These are phyloP conservation scores for Podospora comata DNA, from an alignment of 495 filamentous ascomycete species.

Conservation along the genomic window DNA sequence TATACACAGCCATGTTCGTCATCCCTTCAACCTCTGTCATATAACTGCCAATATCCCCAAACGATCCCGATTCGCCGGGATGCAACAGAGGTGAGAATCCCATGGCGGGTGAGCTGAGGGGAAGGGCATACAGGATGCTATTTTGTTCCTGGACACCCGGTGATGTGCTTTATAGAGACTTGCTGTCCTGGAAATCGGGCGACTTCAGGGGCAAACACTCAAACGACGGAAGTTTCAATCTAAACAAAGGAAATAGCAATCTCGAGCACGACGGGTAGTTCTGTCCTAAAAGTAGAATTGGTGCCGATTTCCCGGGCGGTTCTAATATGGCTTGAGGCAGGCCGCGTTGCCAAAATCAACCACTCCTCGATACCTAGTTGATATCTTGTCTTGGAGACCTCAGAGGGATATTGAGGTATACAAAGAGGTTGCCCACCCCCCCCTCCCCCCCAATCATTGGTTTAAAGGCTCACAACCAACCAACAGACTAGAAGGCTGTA, in stretches of 20 bases:
- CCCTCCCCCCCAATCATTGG: too few relatives aligned
- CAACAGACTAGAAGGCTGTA: too few relatives aligned
- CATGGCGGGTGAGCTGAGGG: neutral
- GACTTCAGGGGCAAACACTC: neutral
- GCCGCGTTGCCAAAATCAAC: neutral
- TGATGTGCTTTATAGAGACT: neutral
- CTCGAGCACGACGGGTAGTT: neutral
- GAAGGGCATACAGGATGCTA: neutral
- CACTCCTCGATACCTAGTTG: neutral
- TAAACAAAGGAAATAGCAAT: neutral
- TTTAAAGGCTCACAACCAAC: too few relatives aligned
- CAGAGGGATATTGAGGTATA: too few relatives aligned
- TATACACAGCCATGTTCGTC: neutral
- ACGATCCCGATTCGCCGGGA: constrained; percentile 1
- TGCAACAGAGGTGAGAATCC: constrained; percentile 3
- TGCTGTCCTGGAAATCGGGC: neutral
- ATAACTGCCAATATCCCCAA: constrained; percentile 3
- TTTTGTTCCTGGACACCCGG: neutral
- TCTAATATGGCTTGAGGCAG: neutral
- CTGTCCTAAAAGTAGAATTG: neutral
- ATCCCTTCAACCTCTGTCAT: neutral
- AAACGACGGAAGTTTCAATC: neutral
- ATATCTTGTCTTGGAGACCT: too few relatives aligned
- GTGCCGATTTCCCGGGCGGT: neutral
- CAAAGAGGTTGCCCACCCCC: too few relatives aligned